A percentile compares a stretch with the other conserved stretches of the same genome.
phyloP scores from a whole-genome alignment of 2,329 filamentous ascomycete species.

The Colletotrichum echinochloae region DNA sequence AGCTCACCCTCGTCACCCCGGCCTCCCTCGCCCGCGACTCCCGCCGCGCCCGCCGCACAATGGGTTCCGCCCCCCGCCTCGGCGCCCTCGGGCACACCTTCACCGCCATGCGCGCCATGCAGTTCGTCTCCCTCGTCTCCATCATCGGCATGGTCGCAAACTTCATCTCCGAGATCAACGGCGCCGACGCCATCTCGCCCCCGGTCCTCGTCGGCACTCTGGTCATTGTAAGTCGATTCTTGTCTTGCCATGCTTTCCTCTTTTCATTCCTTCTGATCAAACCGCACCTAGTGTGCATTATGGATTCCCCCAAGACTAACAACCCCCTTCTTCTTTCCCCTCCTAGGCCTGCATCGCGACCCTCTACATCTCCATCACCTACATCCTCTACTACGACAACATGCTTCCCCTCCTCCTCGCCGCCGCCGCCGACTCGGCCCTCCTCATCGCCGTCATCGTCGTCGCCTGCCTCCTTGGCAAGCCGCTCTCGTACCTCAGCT shows the following conservation, averaged over 20 bases:
- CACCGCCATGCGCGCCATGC: slow-evolving; percentile 76
- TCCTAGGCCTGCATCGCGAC: slow-evolving; percentile 79
- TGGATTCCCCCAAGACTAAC: slow-evolving; percentile 9
- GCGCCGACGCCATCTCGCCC: slow-evolving; percentile 73
- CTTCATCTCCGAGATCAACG: slow-evolving; percentile 83
- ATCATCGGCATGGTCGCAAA: slow-evolving; percentile 85
- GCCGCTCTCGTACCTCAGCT: slow-evolving; percentile 83
- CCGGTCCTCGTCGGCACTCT: slow-evolving; percentile 82
- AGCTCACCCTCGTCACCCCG: slow-evolving; percentile 57
- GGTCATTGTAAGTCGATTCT: slow-evolving; percentile 77
- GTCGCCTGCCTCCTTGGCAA: slow-evolving; percentile 82
- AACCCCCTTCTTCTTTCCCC: slow-evolving; percentile 28
- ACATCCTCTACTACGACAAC: slow-evolving; percentile 83
- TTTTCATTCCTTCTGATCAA: neutral
- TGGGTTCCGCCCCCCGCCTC: slow-evolving; percentile 64
- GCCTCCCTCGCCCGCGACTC: slow-evolving; percentile 39
- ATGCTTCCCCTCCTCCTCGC: slow-evolving; percentile 80
- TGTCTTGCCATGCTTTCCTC: neutral
- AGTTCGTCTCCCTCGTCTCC: slow-evolving; percentile 77
- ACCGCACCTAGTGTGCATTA: neutral
- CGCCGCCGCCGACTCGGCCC: slow-evolving; percentile 72
- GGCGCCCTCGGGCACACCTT: slow-evolving; percentile 85
- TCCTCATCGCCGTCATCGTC: slow-evolving; percentile 83
- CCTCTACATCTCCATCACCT: slow-evolving; percentile 82
- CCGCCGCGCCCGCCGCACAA: slow-evolving; percentile 43